Evolutionary conservation across 1,284 basidiomycete genomes (phyloP).

Genomic region (Moesziomyces parantarcticus): DNA sequence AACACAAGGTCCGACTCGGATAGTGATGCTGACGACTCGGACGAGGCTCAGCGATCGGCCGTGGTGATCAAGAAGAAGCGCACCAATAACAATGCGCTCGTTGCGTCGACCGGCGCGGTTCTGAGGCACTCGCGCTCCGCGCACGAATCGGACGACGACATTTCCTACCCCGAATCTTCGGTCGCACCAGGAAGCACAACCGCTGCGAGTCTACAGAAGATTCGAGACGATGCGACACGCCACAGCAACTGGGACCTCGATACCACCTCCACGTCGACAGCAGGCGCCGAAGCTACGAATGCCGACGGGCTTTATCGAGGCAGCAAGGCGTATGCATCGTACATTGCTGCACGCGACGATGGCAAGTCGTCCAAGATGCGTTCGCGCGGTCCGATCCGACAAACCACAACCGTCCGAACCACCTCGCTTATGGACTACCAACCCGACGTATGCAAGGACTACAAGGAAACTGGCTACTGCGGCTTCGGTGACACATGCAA

Average conservation of each 20-base stretch:
- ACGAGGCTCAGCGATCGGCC: constrained; percentile 19
- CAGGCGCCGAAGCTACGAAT: constrained; percentile 27
- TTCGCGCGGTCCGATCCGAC: constrained; percentile 68
- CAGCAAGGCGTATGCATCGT: constrained; percentile 81
- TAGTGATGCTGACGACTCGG: constrained; percentile 24
- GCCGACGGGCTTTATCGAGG: constrained; percentile 92
- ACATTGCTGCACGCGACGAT: constrained; percentile 75
- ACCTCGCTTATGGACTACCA: constrained; percentile 98
- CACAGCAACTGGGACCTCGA: constrained; percentile 70
- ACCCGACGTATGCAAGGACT: constrained; percentile 99
- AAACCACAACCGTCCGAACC: constrained; percentile 82
- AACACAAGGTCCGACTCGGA: background rate
- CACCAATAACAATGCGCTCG: constrained; percentile 24
- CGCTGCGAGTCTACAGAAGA: constrained; percentile 36
- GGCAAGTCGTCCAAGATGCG: constrained; percentile 87
- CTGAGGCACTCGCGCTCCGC: constrained; percentile 14
- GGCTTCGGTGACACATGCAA: constrained; percentile 99
- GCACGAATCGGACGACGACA: constrained; percentile 8
- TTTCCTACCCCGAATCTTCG: background rate
- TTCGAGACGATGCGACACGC: constrained; percentile 69
- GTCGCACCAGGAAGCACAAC: background rate
- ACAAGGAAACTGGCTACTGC: constrained; percentile 99
- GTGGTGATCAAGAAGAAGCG: constrained; percentile 44
- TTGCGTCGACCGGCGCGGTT: constrained; percentile 28
- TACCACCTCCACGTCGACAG: background rate